Evolutionary conservation across 1,284 basidiomycete species (phyloP).

Genomic region (Ustilago nuda): DNA sequence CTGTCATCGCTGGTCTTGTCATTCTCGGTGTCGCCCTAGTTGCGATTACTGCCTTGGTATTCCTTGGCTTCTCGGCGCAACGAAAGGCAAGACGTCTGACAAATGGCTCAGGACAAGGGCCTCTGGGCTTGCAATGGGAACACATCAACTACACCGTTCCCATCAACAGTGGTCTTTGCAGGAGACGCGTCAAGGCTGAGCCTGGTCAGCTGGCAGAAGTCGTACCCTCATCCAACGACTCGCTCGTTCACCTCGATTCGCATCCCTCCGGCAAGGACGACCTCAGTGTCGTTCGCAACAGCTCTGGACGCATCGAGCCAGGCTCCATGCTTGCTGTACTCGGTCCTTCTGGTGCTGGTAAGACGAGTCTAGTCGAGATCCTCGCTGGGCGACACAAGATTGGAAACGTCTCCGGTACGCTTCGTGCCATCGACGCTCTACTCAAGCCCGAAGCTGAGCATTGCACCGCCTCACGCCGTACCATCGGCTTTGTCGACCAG

Average conservation of each 20-base stretch:
- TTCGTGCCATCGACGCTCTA: slow-evolving; percentile 27
- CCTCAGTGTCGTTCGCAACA: slow-evolving; percentile 25
- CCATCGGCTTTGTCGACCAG: slow-evolving; percentile 58
- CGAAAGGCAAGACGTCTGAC: slow-evolving; percentile 36
- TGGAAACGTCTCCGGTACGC: slow-evolving; percentile 39
- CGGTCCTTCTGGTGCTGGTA: slow-evolving; percentile 59
- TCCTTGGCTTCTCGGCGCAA: slow-evolving; percentile 35
- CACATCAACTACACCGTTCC: slow-evolving; percentile 45
- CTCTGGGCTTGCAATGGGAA: slow-evolving; percentile 54
- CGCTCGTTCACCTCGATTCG: slow-evolving; percentile 19
- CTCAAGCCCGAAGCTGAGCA: neutral
- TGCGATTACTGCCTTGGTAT: slow-evolving; percentile 31
- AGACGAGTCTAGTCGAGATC: slow-evolving; percentile 59
- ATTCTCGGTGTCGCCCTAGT: slow-evolving; percentile 50
- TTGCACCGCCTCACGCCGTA: slow-evolving; percentile 12
- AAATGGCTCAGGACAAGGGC: slow-evolving; percentile 15
- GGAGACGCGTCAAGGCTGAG: slow-evolving; percentile 4
- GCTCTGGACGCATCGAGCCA: slow-evolving; percentile 46
- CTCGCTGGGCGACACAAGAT: slow-evolving; percentile 55
- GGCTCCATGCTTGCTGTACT: slow-evolving; percentile 57
- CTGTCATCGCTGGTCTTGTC: slow-evolving; percentile 55
- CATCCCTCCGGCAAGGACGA: neutral
- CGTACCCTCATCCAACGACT: slow-evolving; percentile 10
- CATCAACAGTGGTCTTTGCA: slow-evolving; percentile 9
- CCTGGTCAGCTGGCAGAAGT: neutral